These are phyloP conservation scores for Botrytis porri DNA, from an alignment of 2,329 filamentous ascomycete genomes.

Conservation along the genomic window DNA sequence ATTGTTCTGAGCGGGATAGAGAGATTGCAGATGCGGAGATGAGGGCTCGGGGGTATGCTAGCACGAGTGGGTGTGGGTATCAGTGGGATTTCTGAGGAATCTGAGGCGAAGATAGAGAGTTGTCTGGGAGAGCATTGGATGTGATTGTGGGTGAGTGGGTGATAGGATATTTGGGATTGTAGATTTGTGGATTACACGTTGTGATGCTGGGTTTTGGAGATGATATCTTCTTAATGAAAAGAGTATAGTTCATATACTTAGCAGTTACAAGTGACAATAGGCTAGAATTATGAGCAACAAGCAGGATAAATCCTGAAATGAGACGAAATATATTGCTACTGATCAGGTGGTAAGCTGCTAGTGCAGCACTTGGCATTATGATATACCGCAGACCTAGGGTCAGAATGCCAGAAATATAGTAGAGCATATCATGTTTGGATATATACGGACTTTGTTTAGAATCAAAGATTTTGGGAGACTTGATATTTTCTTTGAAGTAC, in stretches of 20 bases:
- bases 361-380: not conserved
- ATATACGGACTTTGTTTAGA: not conserved
- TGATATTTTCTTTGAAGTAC: not conserved
- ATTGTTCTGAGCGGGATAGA: not conserved
- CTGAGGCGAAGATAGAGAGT: rapidly evolving
- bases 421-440: rapidly evolving
- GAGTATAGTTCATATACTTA: not conserved
- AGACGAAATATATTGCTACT: not conserved
- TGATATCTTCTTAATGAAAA: not conserved
- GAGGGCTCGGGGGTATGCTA: not conserved
- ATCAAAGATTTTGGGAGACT: not conserved
- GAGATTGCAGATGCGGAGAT: not conserved
- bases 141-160: not conserved
- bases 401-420: not conserved
- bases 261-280: not conserved
- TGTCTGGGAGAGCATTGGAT: not conserved
- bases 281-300: not conserved
- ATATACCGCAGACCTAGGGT: not conserved
- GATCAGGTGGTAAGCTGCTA: not conserved
- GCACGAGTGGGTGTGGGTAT: not conserved
- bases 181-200: not conserved
- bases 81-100: not conserved
- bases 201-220: not conserved
- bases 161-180: not conserved
- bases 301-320: rapidly evolving